These are phyloP conservation scores for Kickxella alabastrina DNA, from an alignment of 192 early-diverging fungal species.

Conservation along the genomic window DNA sequence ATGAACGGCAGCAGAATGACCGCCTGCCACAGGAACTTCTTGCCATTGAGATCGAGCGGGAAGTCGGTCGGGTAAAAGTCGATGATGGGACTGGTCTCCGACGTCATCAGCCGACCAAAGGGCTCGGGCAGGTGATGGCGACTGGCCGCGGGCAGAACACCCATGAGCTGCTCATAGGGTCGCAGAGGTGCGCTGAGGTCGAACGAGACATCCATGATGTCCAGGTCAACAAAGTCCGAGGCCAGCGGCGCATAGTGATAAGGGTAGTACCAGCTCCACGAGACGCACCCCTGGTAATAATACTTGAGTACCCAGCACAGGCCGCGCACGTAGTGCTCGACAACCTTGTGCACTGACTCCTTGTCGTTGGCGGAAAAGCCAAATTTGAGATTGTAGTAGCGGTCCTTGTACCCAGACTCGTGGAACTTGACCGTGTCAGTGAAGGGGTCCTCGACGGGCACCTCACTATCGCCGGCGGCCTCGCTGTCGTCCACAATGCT, in stretches of 20 bases:
- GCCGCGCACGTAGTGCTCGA: conserved; percentile 85
- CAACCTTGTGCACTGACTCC: conserved; percentile 53
- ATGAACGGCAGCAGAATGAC: conserved; percentile 95
- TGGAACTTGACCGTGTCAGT: conserved; percentile 63
- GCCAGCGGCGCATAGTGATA: conserved; percentile 93
- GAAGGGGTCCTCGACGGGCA: neutral
- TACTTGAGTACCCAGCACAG: conserved; percentile 95
- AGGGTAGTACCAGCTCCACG: conserved; percentile 98
- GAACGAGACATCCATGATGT: conserved; percentile 68
- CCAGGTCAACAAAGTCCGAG: conserved; percentile 77
- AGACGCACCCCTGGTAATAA: conserved; percentile 90
- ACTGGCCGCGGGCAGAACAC: conserved; percentile 84
- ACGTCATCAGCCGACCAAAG: conserved; percentile 78
- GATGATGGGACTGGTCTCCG: conserved; percentile 76
- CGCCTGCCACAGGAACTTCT: conserved; percentile 91
- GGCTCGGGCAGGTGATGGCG: conserved; percentile 54
- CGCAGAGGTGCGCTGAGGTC: conserved; percentile 79
- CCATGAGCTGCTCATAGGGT: conserved; percentile 97
- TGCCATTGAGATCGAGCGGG: conserved; percentile 90
- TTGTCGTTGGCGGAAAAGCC: conserved; percentile 57
- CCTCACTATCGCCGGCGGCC: neutral
- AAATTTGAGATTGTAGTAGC: conserved; percentile 71
- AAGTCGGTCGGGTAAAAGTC: conserved; percentile 95
- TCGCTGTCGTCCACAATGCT: conserved; percentile 1
- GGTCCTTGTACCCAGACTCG: conserved; percentile 71